These are phyloP conservation scores for Aspergillus sclerotialis DNA, from an alignment of 2,329 filamentous ascomycete species.

Conservation along the genomic window DNA sequence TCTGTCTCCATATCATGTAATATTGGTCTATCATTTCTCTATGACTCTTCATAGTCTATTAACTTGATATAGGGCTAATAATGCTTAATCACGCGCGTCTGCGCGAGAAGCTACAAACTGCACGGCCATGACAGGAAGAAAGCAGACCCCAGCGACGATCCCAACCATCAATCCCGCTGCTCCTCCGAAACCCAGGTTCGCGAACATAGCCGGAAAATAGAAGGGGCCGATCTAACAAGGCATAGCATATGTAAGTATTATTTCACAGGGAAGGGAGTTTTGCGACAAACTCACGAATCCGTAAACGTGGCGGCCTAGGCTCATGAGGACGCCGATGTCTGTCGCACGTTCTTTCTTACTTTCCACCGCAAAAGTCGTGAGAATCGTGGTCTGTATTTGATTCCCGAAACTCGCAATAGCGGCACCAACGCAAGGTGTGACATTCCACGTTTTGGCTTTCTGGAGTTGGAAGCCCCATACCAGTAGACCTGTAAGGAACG, in stretches of 20 bases:
- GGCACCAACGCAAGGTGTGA: slow-evolving; percentile 50
- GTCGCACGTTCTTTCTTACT: slow-evolving; percentile 48
- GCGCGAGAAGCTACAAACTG: slow-evolving; percentile 14
- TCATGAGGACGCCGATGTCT: slow-evolving; percentile 53
- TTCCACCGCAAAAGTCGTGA: slow-evolving; percentile 56
- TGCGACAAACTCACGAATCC: slow-evolving; percentile 45
- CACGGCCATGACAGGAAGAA: slow-evolving; percentile 24
- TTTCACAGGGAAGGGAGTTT: slow-evolving; percentile 5
- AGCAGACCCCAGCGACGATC: slow-evolving; percentile 16
- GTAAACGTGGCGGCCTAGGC: slow-evolving; percentile 49
- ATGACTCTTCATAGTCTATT: too few relatives aligned
- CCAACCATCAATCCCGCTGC: neutral
- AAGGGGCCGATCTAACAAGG: slow-evolving; percentile 17
- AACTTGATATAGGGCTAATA: too few relatives aligned
- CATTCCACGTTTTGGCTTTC: slow-evolving; percentile 45
- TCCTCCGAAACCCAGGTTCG: slow-evolving; percentile 10
- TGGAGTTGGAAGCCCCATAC: slow-evolving; percentile 49
- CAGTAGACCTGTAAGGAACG: slow-evolving; percentile 47
- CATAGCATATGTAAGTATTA: neutral
- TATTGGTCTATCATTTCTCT: too few relatives aligned
- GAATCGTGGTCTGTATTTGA: slow-evolving; percentile 54
- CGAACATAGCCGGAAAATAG: slow-evolving; percentile 35
- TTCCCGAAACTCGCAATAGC: slow-evolving; percentile 50
- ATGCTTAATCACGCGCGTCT: too few relatives aligned
- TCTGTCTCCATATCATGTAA: too few relatives aligned